Percentiles rank a stretch among this genome's conserved stretches.
These are phyloP conservation scores for Coniferiporia sulphurascens DNA, from an alignment of 1,284 basidiomycete genomes.

Conservation along the genomic window DNA sequence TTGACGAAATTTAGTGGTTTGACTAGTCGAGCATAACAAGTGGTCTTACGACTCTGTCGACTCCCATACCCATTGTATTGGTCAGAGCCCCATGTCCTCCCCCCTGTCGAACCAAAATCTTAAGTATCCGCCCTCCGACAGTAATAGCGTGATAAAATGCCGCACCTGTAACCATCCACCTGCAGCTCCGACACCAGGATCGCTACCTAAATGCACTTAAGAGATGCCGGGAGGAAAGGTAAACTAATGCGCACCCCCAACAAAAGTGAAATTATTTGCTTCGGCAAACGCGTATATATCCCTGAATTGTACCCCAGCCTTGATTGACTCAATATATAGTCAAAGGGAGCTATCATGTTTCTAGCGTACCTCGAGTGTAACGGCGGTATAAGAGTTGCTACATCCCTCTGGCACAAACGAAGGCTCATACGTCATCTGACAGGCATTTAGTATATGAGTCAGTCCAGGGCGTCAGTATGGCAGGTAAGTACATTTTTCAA, in stretches of 20 bases:
- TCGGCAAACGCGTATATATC: conserved; percentile 28
- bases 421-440: not conserved
- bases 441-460: not conserved
- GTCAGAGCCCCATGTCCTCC: conserved; percentile 44
- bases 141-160: not conserved
- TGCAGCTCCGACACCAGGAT: conserved; percentile 23
- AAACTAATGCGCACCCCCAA: conserved; percentile 23
- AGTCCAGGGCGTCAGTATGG: not conserved
- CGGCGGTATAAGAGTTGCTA: not conserved
- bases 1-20: not conserved
- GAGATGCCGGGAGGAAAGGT: not conserved
- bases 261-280: conserved; percentile 27
- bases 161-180: conserved; percentile 27
- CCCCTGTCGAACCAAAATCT: conserved; percentile 29
- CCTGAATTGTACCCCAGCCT: conserved; percentile 26
- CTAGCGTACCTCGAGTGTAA: not conserved
- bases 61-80: conserved; percentile 32
- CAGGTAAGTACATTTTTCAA: conserved; percentile 15
- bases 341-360: not conserved
- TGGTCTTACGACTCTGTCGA: conserved; percentile 35
- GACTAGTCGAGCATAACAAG: conserved; percentile 9
- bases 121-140: not conserved
- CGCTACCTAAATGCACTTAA: conserved; percentile 13
- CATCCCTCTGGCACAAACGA: conserved; percentile 1
- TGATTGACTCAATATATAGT: not conserved